A percentile compares a stretch with the other conserved stretches of the same genome.
These are phyloP conservation scores for Populus pruinosa DNA, from an alignment of 345 rosid genomes.

Conservation along the genomic window DNA sequence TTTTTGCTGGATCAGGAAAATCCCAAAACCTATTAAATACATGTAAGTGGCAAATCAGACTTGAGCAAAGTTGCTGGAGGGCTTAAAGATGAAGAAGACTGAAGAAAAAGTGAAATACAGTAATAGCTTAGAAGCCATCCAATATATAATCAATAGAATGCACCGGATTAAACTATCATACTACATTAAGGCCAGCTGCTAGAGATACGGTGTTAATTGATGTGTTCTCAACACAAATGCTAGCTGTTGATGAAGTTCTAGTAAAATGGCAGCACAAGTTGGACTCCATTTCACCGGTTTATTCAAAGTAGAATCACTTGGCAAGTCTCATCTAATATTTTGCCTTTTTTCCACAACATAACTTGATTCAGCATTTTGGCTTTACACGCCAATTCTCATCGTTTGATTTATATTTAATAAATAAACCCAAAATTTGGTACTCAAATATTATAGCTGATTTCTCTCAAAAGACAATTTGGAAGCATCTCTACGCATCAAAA, in stretches of 20 bases:
- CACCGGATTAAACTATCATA: not conserved
- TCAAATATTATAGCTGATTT: not conserved
- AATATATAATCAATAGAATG: not conserved
- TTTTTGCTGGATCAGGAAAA: conserved; percentile 40
- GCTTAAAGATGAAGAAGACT: not conserved
- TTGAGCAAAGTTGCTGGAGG: not conserved
- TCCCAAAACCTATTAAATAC: conserved; percentile 53
- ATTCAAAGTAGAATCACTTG: not conserved
- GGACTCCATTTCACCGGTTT: not conserved
- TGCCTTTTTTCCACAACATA: not conserved
- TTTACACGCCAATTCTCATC: not conserved
- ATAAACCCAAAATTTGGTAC: not conserved
- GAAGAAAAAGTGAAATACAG: not conserved
- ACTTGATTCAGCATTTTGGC: not conserved
- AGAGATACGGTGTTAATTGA: not conserved
- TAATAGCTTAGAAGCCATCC: not conserved
- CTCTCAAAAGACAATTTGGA: not conserved
- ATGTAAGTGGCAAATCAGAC: not conserved
- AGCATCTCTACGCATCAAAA: not conserved
- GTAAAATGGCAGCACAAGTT: not conserved
- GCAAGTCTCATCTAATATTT: not conserved
- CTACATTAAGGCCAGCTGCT: not conserved
- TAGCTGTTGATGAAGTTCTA: not conserved
- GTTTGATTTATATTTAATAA: not conserved
- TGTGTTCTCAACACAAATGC: not conserved